A percentile compares a stretch with the other conserved stretches of the same genome.
Conservation (phyloP, 2,329 filamentous ascomycete species). For the Ophiostoma tasmaniense region DNA sequence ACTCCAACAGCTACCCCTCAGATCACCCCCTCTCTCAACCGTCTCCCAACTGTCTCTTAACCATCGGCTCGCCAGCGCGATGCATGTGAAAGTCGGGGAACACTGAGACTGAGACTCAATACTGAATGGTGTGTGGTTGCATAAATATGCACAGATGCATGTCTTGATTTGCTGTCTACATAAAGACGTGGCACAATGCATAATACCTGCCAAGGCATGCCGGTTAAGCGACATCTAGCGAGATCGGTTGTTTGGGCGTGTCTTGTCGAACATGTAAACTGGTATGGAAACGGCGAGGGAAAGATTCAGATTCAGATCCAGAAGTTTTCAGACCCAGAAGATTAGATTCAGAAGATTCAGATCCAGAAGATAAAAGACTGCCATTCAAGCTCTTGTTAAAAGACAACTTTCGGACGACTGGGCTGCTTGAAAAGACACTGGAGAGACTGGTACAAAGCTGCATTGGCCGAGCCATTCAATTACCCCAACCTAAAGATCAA, state of each 20-base stretch:
- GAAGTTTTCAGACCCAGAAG: no score
- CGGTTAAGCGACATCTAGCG: not conserved
- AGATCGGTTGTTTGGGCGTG: not conserved
- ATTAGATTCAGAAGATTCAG: no score
- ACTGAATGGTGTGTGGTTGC: not conserved
- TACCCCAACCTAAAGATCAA: no score
- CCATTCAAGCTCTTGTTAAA: no score
- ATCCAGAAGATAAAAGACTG: no score
- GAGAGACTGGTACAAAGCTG: no score
- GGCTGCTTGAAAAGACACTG: no score
- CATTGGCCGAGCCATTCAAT: no score
- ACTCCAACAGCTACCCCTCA: not conserved
- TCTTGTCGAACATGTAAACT: no score
- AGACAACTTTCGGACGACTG: no score
- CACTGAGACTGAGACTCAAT: not conserved
- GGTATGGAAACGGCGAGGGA: no score
- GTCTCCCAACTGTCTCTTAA: not conserved
- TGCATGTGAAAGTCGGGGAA: constrained; percentile 1
- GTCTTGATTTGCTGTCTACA: not conserved
- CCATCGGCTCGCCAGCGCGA: not conserved
- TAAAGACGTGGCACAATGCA: not conserved
- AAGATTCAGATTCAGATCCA: no score
- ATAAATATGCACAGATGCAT: not conserved
- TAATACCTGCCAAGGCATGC: not conserved
- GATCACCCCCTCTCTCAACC: not conserved